Base-by-base conservation (phyloP, 139 green algal genomes). In the Picochlorum sp. region DNA sequence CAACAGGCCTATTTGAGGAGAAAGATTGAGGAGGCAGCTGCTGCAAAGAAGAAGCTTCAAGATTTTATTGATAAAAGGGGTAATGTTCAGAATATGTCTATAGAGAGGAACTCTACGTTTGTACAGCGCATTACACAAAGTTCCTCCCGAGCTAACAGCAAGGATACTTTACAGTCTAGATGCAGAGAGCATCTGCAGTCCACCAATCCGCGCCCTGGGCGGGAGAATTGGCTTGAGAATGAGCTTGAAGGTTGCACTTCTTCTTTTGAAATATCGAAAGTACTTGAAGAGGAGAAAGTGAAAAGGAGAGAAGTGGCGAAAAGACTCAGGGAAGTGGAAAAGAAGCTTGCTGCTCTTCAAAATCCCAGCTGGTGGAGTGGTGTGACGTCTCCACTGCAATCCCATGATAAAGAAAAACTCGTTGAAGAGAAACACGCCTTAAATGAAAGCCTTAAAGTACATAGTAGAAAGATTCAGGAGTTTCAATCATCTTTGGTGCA, bases 11-110 rank as follows among this genome's bases (percentile, higher is more conserved):
- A 96, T 57, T 66, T 96, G 45, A 80, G 89, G 49, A 77, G 89
- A 41, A 96, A 96, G 80, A 94, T 83, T 30, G 77, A 92, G 56
- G 89, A 96, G 47, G 86, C 83, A 7, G 89, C 83, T 30, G 81
- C 78, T 5, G 85, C 86, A 0, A 73, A 75, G 26, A 83, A 81
- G 63, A 74, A 80, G 43, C 69, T 90, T 7, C n/a, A n/a, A n/a
- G n/a, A n/a, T n/a, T n/a, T n/a, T n/a, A n/a, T n/a, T n/a, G n/a
- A n/a, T n/a, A n/a, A n/a, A n/a, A n/a, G n/a, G n/a, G n/a, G n/a
- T n/a, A n/a, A n/a, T n/a, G n/a, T n/a, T n/a, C n/a, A n/a, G n/a
- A n/a, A n/a, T n/a, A n/a, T n/a, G n/a, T n/a, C n/a, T n/a, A n/a
- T n/a, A n/a, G 10, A 33, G 47, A 33, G 47, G 25, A 55, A 12